Percentiles rank a stretch among this genome's conserved stretches.
phyloP scores from a whole-genome alignment of 1,139 yeast genomes.

The Debaryomyces sp. region DNA sequence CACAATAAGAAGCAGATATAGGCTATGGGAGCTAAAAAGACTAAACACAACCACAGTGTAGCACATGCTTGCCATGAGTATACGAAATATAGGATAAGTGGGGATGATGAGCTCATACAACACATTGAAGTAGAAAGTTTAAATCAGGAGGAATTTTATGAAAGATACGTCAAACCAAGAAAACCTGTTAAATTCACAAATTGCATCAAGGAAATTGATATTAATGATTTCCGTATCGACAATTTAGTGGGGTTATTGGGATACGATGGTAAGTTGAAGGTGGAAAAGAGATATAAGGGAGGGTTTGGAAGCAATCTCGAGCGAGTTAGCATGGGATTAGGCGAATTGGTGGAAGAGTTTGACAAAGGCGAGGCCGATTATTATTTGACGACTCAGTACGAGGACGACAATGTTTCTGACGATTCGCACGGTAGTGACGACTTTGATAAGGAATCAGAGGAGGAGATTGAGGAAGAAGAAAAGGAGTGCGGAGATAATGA shows the following conservation, averaged over 20 bases:
- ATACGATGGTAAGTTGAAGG: slow-evolving; percentile 43
- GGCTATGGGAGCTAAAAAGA: slow-evolving; percentile 3
- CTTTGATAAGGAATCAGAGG: slow-evolving; percentile 21
- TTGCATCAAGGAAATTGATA: slow-evolving; percentile 22
- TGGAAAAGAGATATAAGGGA: slow-evolving; percentile 55
- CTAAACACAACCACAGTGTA: background rate
- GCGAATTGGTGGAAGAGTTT: slow-evolving; percentile 47
- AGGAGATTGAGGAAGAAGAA: slow-evolving; percentile 14
- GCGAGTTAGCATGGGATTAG: slow-evolving; percentile 51
- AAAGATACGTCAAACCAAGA: slow-evolving; percentile 31
- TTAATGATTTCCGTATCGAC: slow-evolving; percentile 33
- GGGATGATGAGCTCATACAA: slow-evolving; percentile 14
- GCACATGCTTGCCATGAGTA: slow-evolving; percentile 10
- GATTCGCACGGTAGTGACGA: slow-evolving; percentile 25
- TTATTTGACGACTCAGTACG: slow-evolving; percentile 72
- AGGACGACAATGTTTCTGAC: slow-evolving; percentile 16
- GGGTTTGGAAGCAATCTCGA: slow-evolving; percentile 70
- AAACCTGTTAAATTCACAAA: slow-evolving; percentile 41
- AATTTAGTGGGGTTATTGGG: slow-evolving; percentile 36
- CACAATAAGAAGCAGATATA: background rate
- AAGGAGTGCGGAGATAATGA: slow-evolving; percentile 16
- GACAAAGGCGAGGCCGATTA: slow-evolving; percentile 42
- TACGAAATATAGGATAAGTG: slow-evolving; percentile 13
- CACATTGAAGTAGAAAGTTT: slow-evolving; percentile 13
- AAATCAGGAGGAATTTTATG: slow-evolving; percentile 23